A percentile compares a stretch with the other conserved stretches of the same genome.
phyloP scores from a whole-genome alignment of 441 rosid species.

The Biscutella auriculata region DNA sequence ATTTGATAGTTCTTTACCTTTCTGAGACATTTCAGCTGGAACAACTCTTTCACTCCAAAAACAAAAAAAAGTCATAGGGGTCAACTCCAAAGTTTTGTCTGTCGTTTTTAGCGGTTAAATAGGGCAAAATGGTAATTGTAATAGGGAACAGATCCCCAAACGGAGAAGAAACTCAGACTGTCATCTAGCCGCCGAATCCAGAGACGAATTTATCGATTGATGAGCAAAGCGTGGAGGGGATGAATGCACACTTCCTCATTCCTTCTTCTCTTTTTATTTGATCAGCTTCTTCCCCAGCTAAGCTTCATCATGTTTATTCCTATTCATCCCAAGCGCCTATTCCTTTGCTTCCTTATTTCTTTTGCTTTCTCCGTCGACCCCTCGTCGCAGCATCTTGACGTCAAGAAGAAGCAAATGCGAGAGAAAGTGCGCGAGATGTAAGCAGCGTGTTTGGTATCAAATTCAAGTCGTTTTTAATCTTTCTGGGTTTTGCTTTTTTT shows the following conservation, averaged over 20 bases:
- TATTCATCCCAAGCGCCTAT: neutral
- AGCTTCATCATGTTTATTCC: neutral
- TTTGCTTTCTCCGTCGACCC: slow-evolving; percentile 25
- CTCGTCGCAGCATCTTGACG: slow-evolving; percentile 27
- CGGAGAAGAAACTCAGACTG: neutral
- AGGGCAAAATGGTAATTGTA: neutral
- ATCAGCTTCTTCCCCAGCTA: neutral
- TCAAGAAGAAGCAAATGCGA: slow-evolving; percentile 52
- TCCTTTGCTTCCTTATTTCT: slow-evolving; percentile 34
- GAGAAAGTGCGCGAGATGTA: slow-evolving; percentile 83
- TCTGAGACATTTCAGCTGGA: no score
- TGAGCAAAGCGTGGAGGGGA: neutral
- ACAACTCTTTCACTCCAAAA: neutral
- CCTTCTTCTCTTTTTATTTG: neutral
- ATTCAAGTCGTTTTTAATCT: neutral
- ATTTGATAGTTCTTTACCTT: no score
- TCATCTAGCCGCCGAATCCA: slow-evolving; percentile 1
- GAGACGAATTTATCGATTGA: no score
- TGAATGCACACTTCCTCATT: neutral
- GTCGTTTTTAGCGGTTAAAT: neutral
- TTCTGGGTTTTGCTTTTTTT: no score
- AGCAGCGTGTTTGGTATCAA: neutral
- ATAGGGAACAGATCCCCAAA: neutral
- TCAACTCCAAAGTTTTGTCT: neutral
- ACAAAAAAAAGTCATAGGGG: neutral